Percentiles rank a stretch among this genome's conserved stretches.
These are phyloP conservation scores for Lanmaoa rubissima DNA, from an alignment of 768 basidiomycete species.

Conservation along the genomic window DNA sequence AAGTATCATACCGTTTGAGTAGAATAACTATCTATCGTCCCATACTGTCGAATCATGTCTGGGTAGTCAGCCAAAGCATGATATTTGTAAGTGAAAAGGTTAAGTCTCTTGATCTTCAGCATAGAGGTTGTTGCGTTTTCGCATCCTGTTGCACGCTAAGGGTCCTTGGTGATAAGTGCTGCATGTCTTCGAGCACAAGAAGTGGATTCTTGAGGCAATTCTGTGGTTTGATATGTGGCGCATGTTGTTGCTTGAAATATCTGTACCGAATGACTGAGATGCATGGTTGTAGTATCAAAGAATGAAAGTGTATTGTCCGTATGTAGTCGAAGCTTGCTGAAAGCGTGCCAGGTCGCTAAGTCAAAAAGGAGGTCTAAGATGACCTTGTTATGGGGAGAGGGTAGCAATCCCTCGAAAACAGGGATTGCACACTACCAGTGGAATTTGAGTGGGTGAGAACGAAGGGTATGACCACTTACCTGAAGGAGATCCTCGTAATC, in stretches of 20 bases:
- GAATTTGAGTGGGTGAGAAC: too few species aligned
- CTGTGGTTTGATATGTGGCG: not conserved
- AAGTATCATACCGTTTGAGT: slow-evolving; percentile 21
- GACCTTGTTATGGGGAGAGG: too few species aligned
- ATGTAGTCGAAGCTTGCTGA: not conserved
- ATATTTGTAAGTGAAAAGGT: slow-evolving; percentile 14
- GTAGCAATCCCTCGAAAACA: too few species aligned
- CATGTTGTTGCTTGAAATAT: not conserved
- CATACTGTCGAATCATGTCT: slow-evolving; percentile 13
- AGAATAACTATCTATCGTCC: slow-evolving; percentile 38
- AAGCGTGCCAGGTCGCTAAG: not conserved
- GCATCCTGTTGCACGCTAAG: not conserved
- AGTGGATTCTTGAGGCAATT: not conserved
- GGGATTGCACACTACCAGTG: too few species aligned
- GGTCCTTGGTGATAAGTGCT: not conserved
- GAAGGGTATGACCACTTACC: too few species aligned
- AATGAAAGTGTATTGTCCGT: not conserved
- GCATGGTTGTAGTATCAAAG: not conserved
- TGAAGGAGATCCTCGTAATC: not conserved
- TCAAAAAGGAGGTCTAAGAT: too few species aligned
- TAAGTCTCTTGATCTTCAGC: slow-evolving; percentile 8
- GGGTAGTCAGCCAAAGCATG: slow-evolving; percentile 18
- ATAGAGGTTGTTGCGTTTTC: not conserved
- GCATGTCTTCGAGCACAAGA: not conserved
- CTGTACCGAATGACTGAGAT: not conserved